Conservation (phyloP, 495 filamentous ascomycete genomes). For the Tuber umbilicatum region DNA sequence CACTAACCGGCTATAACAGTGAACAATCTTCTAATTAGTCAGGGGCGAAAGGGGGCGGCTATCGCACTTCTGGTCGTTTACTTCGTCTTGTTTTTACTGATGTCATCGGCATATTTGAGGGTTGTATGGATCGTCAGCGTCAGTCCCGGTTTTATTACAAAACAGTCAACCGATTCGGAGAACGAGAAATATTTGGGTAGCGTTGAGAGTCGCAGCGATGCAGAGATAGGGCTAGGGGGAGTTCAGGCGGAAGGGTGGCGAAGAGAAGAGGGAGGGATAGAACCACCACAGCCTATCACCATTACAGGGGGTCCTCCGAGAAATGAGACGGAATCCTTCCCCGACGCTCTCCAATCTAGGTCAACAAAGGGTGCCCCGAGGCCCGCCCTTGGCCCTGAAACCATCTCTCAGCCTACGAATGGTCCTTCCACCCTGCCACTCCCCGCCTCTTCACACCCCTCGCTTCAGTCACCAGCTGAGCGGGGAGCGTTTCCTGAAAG, state of each 20-base stretch:
- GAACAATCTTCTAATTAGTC: constrained; percentile 26
- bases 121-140: constrained; percentile 57
- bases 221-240: constrained; percentile 31
- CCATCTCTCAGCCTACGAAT: neutral
- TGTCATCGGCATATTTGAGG: constrained; percentile 62
- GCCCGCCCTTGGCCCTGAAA: neutral
- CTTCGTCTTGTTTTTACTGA: constrained; percentile 59
- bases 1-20: constrained; percentile 29
- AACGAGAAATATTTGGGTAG: constrained; percentile 37
- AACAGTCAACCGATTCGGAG: constrained; percentile 47
- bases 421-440: neutral
- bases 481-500: constrained; percentile 14
- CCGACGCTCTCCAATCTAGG: neutral
- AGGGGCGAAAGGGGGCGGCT: constrained; percentile 52
- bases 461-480: constrained; percentile 10
- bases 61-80: constrained; percentile 64
- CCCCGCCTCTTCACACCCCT: neutral
- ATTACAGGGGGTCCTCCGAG: constrained; percentile 45
- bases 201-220: constrained; percentile 18
- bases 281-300: constrained; percentile 44
- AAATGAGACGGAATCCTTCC: constrained; percentile 6
- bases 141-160: constrained; percentile 64
- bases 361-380: constrained; percentile 3
- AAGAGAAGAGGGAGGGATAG: constrained; percentile 25
- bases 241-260: constrained; percentile 27